Evolutionary conservation across 495 filamentous ascomycete species (phyloP).

Genomic region (Haplographium delicatum): DNA sequence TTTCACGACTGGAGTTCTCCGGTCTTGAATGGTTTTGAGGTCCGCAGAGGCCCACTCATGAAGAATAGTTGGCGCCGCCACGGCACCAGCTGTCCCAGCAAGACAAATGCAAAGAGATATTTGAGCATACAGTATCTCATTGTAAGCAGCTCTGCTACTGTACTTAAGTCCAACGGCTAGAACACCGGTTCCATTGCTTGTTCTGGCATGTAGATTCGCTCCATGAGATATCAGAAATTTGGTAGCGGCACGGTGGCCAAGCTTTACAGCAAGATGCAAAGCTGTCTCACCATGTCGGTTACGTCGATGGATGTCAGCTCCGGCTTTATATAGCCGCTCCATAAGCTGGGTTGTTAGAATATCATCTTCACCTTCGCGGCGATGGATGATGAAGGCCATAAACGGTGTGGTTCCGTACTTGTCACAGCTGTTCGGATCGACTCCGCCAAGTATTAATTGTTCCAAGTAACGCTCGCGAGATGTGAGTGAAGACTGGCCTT

Average conservation of each 20-base stretch:
- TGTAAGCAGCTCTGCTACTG: conserved; percentile 2
- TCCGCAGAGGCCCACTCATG: conserved; percentile 7
- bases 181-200: conserved; percentile 2
- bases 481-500: background rate
- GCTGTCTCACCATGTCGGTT: conserved; percentile 42
- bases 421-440: conserved; percentile 42
- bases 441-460: conserved; percentile 29
- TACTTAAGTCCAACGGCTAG: conserved; percentile 11
- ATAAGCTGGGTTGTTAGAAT: conserved; percentile 28
- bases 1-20: background rate
- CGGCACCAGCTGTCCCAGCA: background rate
- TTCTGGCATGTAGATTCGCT: conserved; percentile 36
- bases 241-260: conserved; percentile 39
- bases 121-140: conserved; percentile 9
- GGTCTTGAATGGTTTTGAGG: background rate
- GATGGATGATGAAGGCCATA: conserved; percentile 40
- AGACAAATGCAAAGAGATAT: conserved; percentile 11
- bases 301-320: conserved; percentile 33
- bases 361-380: conserved; percentile 31
- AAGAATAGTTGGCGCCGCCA: conserved; percentile 3
- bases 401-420: conserved; percentile 38
- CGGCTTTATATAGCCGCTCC: conserved; percentile 29
- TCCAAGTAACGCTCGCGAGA: conserved; percentile 29
- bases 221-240: conserved; percentile 37
- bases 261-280: conserved; percentile 38